Base-by-base conservation (phyloP, 176 grass and related monocot genomes). In the Carex littledalei region DNA sequence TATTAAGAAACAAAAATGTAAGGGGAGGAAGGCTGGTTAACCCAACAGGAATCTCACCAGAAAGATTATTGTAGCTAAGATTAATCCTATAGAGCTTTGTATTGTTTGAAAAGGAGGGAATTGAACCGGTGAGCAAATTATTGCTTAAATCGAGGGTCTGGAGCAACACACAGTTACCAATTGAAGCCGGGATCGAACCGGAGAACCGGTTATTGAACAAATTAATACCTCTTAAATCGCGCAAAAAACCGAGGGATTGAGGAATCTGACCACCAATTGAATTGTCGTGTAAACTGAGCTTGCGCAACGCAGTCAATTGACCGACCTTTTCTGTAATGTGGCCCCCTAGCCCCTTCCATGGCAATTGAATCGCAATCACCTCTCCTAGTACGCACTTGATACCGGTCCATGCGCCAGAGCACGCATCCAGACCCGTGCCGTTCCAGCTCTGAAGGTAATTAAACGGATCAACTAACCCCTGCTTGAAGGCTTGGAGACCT, bases 131-230 rank as follows among this genome's bases (percentile, higher is more conserved):
- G 84, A 98, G 88, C 47, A 82, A 85, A 87, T 98, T 98, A 84
- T 91, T 89, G 84, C 93, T 95, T 39, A 98, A 87, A 86, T 98
- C 95, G 11, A 98, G 86, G 63, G 93, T 89, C 81, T 92, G 95
- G 4, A 98, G 95, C 85, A 92, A 52, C 26, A 54, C 20, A 83
- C 89, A 94, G 11, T 83, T 76, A 80, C 93, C 93, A 43, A 98
- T 83, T 18, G 84, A 63, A 16, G 81, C 88, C 0, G 96, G 93
- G 59, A 98, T 89, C 32, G 80, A 83, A 55, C 93, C 96, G 0
- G 91, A 83, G 87, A 98, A 93, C 65, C 93, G 91, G 83, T 95
- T 98, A 87, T 98, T 98, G 89, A 95, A 94, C 85, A 98, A 91
- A 86, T 98, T 89, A 24, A 95, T 59, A 2, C 85, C 96, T 26